Conservation (phyloP, 169 alveolate species). For the Plasmodium vinckei region DNA sequence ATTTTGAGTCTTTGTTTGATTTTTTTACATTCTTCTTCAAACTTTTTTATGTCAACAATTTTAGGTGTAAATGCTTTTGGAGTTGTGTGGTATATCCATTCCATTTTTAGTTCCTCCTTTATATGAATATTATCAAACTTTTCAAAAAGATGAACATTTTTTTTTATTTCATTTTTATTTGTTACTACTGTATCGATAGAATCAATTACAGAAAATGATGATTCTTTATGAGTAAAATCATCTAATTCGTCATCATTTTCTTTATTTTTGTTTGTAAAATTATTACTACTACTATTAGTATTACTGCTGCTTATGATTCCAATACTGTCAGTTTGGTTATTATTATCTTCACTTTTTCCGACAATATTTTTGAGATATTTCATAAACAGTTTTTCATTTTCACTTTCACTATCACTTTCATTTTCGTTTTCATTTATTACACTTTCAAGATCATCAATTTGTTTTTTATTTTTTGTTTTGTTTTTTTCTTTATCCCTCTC, state of each 20-base stretch:
- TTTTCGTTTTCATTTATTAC: neutral
- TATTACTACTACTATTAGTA: neutral
- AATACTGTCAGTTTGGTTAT: neutral
- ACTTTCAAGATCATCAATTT: neutral
- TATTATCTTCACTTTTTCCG: slow-evolving; percentile 5
- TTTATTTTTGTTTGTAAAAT: too few species aligned
- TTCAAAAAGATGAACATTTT: slow-evolving; percentile 52
- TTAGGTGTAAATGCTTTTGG: neutral
- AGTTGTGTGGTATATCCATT: slow-evolving; percentile 54
- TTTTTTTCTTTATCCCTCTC: too few species aligned
- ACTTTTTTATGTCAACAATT: slow-evolving; percentile 85
- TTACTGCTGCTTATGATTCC: neutral
- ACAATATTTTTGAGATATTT: slow-evolving; percentile 53
- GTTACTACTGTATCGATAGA: neutral
- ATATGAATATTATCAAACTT: slow-evolving; percentile 44
- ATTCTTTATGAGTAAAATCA: too few species aligned
- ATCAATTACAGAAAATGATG: too few species aligned
- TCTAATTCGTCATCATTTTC: too few species aligned
- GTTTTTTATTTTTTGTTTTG: neutral
- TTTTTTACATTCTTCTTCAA: slow-evolving; percentile 82
- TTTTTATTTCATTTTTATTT: neutral
- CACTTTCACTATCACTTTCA: slow-evolving; percentile 51
- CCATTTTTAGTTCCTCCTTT: slow-evolving; percentile 26
- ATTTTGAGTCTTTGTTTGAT: slow-evolving; percentile 7
- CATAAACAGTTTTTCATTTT: slow-evolving; percentile 59